Base-by-base conservation (phyloP, 495 filamentous ascomycete species). In the Penicillium pulvis region DNA sequence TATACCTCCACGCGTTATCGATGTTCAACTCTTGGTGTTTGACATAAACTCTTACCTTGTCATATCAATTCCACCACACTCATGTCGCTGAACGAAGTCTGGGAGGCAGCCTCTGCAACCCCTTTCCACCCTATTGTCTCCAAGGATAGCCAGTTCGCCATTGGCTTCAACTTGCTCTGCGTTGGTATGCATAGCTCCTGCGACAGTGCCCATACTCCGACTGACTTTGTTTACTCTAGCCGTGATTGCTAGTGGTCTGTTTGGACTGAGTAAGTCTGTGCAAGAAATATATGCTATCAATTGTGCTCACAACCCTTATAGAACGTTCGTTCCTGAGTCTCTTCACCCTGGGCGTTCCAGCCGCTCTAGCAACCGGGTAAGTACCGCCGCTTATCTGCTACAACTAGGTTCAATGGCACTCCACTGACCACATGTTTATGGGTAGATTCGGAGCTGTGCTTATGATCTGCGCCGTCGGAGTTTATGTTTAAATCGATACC, bases 401-500 rank as follows among this genome's bases (percentile, higher is more conserved):
- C 6, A 26, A 4, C 12, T 2, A 31, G 41, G 14, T 42, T 58
- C 20, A 56, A 60, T 42, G 48, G 44, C 3, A 57, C 54, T 30
- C 63, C 43, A 63, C 50, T n/a, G 30, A 60, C 55, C 58, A 14
- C 42, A 44, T 10, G 16, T 48, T 68, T 33, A 57, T 6, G 10
- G 52, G 4, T 69, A 98, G 94, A 43, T 92, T 97, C 72, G 94
- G 95, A 60, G 90, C 93, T 46, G 92, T 98, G 20, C 96, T 91
- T 81, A 93, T 96, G 87, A 97, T 98, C 71, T 98, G 94, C 75
- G 94, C 92, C 23, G 94, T 92, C 71, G 94, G 94, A 68, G 95
- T 98, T 69, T 98, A 98, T 87, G 94, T 98, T 75, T 98, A 86
- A 79, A 33, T 55, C 42, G 70, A 77, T 76, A 74, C 57, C 75